Conservation (phyloP, 495 filamentous ascomycete species). For the Penicillium goetzii region DNA sequence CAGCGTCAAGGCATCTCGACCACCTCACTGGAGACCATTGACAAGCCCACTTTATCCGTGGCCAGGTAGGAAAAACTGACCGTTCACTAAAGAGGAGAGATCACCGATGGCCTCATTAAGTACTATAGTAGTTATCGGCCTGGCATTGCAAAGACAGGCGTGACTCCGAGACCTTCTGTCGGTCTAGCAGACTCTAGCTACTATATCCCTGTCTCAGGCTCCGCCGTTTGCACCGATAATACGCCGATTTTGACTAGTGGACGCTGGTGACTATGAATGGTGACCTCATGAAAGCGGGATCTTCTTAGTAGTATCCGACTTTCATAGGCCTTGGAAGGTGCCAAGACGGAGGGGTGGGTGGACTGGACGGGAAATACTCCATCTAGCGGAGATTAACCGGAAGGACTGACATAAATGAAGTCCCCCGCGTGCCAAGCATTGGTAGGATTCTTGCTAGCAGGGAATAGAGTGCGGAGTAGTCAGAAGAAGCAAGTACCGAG, state of each 20-base stretch:
- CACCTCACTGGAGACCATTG: background rate
- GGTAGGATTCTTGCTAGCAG: background rate
- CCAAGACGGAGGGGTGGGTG: too few species aligned
- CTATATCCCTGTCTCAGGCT: background rate
- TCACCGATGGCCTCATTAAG: conserved; percentile 5
- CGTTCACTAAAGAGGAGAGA: background rate
- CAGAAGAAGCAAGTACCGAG: background rate
- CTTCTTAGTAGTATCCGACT: background rate
- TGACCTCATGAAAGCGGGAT: background rate
- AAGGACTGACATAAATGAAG: conserved; percentile 31
- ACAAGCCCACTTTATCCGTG: conserved; percentile 8
- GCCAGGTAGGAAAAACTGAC: background rate
- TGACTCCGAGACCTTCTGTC: background rate
- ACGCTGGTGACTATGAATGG: background rate
- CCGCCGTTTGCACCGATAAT: background rate
- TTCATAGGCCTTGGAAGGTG: background rate
- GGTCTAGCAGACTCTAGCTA: background rate
- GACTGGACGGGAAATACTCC: conserved; percentile 10
- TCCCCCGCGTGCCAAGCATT: conserved; percentile 15
- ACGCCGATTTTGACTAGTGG: background rate
- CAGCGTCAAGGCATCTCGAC: background rate
- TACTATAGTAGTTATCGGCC: background rate
- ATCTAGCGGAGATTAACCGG: conserved; percentile 13
- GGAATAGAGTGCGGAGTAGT: background rate
- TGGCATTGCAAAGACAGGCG: background rate